phyloP scores from a whole-genome alignment of 345 rosid genomes.

The Eucalyptus cloeziana region DNA sequence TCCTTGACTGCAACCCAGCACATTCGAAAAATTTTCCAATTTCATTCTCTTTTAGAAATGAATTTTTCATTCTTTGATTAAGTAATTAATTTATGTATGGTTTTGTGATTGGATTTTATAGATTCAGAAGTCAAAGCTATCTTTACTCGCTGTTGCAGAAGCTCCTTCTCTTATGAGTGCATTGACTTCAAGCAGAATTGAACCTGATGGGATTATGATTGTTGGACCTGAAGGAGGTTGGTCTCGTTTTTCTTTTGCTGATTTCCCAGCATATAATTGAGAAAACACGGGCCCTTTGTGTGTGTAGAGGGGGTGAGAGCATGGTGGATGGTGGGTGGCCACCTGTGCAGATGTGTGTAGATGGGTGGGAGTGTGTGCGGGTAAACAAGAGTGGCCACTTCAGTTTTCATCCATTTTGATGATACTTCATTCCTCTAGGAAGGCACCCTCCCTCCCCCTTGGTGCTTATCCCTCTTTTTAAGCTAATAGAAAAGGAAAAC shows the following conservation, averaged over 20 bases:
- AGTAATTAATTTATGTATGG: neutral
- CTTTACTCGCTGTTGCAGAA: slow-evolving; percentile 71
- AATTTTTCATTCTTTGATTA: neutral
- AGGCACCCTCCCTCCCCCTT: neutral
- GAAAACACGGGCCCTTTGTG: too few relatives aligned
- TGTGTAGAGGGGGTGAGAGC: neutral
- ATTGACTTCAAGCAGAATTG: slow-evolving; percentile 27
- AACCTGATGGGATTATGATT: slow-evolving; percentile 47
- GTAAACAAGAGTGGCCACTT: neutral
- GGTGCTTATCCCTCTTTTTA: neutral
- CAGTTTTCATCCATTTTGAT: neutral
- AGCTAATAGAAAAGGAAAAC: neutral
- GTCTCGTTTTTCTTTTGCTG: neutral
- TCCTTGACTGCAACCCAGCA: neutral
- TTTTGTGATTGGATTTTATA: slow-evolving; percentile 4
- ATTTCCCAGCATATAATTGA: neutral
- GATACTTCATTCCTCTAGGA: neutral
- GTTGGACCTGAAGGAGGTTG: slow-evolving; percentile 93
- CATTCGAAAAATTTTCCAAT: neutral
- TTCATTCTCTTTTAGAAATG: neutral
- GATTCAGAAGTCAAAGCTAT: slow-evolving; percentile 55
- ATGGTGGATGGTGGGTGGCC: neutral
- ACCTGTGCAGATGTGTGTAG: neutral
- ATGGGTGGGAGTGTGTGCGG: neutral
- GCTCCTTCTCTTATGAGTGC: slow-evolving; percentile 60